phyloP scores from a whole-genome alignment of 257 asterid species.

The Capsicum chinense region DNA sequence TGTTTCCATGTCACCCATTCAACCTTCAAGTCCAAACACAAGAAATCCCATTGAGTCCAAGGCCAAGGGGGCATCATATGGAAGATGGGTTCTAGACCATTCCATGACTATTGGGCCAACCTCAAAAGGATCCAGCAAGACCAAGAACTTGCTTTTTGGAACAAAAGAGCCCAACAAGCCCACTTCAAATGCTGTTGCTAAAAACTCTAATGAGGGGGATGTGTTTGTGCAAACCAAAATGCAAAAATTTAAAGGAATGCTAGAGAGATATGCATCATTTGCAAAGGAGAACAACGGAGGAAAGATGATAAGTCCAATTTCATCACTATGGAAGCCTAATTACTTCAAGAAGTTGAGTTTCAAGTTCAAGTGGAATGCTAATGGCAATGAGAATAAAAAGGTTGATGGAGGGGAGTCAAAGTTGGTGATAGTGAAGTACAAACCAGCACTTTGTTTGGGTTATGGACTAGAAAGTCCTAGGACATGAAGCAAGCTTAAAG shows the following conservation, averaged over 20 bases:
- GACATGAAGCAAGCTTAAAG: conserved; percentile 7
- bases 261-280: conserved; percentile 57
- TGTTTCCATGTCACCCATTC: conserved; percentile 31
- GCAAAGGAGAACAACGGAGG: conserved; percentile 44
- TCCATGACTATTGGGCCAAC: conserved; percentile 31
- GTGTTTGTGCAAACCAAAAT: conserved; percentile 40
- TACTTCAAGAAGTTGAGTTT: conserved; percentile 56
- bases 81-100: conserved; percentile 66
- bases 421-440: conserved; percentile 47
- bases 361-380: conserved; percentile 47
- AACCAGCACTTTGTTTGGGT: conserved; percentile 59
- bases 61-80: conserved; percentile 70
- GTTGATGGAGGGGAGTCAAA: conserved; percentile 35
- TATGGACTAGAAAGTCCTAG: conserved; percentile 51
- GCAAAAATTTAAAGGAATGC: conserved; percentile 53
- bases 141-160: conserved; percentile 17
- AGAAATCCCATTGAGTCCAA: conserved; percentile 58
- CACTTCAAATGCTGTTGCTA: conserved; percentile 20
- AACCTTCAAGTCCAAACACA: conserved; percentile 31
- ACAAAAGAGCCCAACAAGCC: conserved; percentile 21
- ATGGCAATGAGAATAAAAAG: conserved; percentile 39
- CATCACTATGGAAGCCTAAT: conserved; percentile 36
- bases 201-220: conserved; percentile 21
- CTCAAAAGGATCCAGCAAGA: conserved; percentile 41
- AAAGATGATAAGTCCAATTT: conserved; percentile 37